Evolutionary conservation across 2,329 filamentous ascomycete species (phyloP).

Genomic region (Cladosporium sp.): DNA sequence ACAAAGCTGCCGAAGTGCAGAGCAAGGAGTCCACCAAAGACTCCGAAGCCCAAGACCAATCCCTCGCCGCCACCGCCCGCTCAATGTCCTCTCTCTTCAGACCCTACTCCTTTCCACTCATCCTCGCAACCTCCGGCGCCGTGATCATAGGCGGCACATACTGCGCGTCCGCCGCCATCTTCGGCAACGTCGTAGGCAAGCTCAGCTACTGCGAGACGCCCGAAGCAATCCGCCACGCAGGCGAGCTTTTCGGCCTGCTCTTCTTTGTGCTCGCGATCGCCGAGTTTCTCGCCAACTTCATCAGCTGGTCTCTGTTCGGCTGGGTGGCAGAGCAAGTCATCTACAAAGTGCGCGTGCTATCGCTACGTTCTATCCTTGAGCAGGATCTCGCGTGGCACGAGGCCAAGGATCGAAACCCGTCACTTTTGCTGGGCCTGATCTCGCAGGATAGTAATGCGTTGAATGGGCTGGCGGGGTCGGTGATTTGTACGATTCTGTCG

Average conservation of each 20-base stretch:
- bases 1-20: background rate
- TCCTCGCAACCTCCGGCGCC: conserved; percentile 8
- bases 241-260: conserved; percentile 59
- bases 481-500: conserved; percentile 69
- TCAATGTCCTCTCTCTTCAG: conserved; percentile 15
- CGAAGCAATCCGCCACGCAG: conserved; percentile 56
- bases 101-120: conserved; percentile 11
- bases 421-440: conserved; percentile 65
- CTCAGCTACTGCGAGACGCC: conserved; percentile 57
- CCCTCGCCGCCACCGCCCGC: background rate
- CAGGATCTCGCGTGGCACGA: conserved; percentile 74
- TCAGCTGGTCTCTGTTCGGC: conserved; percentile 61
- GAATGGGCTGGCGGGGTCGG: conserved; percentile 69
- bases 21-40: background rate
- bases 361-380: conserved; percentile 65
- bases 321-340: conserved; percentile 65
- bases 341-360: conserved; percentile 63
- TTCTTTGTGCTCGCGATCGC: conserved; percentile 63
- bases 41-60: background rate
- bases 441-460: conserved; percentile 69
- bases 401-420: conserved; percentile 62
- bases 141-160: conserved; percentile 20
- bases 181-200: conserved; percentile 55
- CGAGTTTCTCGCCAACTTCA: conserved; percentile 64
- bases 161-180: conserved; percentile 17